Evolutionary conservation across 768 basidiomycete species (phyloP).

Genomic region (Favolaschia claudopus): DNA sequence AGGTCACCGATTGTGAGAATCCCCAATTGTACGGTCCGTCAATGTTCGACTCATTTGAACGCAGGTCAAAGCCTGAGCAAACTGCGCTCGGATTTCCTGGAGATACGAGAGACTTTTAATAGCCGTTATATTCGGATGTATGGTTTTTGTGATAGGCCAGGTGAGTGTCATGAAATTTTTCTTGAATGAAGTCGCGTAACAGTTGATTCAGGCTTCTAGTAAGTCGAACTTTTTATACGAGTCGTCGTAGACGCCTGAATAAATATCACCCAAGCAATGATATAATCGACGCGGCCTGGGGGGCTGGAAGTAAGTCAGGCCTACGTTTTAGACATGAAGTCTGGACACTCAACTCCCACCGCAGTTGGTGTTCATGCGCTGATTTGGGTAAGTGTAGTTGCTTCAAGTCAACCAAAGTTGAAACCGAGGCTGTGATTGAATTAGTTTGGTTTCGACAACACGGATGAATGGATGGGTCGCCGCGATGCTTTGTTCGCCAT

Average conservation of each 20-base stretch:
- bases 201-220: slow-evolving; percentile 50
- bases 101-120: slow-evolving; percentile 65
- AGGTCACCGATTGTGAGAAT: slow-evolving; percentile 66
- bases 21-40: slow-evolving; percentile 6
- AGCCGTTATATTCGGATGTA: slow-evolving; percentile 73
- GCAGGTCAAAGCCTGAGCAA: slow-evolving; percentile 64
- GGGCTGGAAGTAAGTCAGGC: slow-evolving; percentile 43
- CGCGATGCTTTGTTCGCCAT: slow-evolving; percentile 59
- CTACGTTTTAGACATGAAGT: neutral
- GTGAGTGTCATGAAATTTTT: neutral
- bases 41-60: neutral
- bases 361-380: slow-evolving; percentile 74
- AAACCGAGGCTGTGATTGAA: too few species aligned
- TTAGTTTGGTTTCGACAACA: slow-evolving; percentile 58
- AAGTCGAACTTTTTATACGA: slow-evolving; percentile 22
- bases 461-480: slow-evolving; percentile 59
- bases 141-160: slow-evolving; percentile 50
- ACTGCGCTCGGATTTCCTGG: slow-evolving; percentile 62
- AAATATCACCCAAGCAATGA: slow-evolving; percentile 48
- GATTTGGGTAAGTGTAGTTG: slow-evolving; percentile 64
- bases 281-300: slow-evolving; percentile 73
- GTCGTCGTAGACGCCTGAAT: slow-evolving; percentile 1
- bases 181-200: neutral
- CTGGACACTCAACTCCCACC: neutral
- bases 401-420: neutral